phyloP scores from a whole-genome alignment of 2,329 filamentous ascomycete species.

The Sporothrix pseudoabietina region DNA sequence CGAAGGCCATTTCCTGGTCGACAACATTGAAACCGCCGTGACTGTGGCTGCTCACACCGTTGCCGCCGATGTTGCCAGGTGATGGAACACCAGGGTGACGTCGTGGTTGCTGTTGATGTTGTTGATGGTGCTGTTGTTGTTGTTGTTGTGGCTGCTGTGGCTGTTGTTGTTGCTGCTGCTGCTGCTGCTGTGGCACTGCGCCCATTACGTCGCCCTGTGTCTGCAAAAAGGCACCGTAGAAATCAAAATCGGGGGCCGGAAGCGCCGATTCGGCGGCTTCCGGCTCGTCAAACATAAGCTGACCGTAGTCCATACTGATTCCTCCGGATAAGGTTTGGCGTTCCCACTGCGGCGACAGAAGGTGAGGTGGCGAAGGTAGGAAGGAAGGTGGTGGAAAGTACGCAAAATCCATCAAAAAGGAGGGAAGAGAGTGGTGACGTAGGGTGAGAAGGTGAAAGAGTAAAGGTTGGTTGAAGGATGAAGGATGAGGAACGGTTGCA shows the following conservation, averaged over 20 bases:
- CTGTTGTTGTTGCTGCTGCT: slow-evolving; percentile 12
- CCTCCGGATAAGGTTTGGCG: background rate
- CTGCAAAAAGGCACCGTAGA: slow-evolving; percentile 24
- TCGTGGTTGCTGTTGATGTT: background rate
- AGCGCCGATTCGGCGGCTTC: slow-evolving; percentile 19
- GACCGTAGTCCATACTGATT: slow-evolving; percentile 30
- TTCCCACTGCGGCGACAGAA: background rate
- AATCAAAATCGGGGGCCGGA: slow-evolving; percentile 23
- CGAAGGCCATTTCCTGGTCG: slow-evolving; percentile 8
- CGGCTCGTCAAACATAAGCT: slow-evolving; percentile 29
- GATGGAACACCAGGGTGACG: background rate
- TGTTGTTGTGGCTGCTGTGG: background rate
- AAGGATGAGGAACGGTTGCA: background rate
- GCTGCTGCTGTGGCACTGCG: background rate
- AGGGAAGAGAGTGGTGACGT: background rate
- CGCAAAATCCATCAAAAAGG: slow-evolving; percentile 19
- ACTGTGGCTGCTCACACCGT: slow-evolving; percentile 1
- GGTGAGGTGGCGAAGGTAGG: background rate
- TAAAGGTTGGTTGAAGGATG: background rate
- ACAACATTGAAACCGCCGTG: background rate
- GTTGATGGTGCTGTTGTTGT: slow-evolving; percentile 18
- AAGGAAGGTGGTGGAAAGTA: background rate
- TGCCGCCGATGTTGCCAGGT: background rate
- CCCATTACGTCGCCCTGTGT: slow-evolving; percentile 8
- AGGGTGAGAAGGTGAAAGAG: background rate